These are phyloP conservation scores for Gomphus bonarii DNA, from an alignment of 1,284 basidiomycete genomes.

Conservation along the genomic window DNA sequence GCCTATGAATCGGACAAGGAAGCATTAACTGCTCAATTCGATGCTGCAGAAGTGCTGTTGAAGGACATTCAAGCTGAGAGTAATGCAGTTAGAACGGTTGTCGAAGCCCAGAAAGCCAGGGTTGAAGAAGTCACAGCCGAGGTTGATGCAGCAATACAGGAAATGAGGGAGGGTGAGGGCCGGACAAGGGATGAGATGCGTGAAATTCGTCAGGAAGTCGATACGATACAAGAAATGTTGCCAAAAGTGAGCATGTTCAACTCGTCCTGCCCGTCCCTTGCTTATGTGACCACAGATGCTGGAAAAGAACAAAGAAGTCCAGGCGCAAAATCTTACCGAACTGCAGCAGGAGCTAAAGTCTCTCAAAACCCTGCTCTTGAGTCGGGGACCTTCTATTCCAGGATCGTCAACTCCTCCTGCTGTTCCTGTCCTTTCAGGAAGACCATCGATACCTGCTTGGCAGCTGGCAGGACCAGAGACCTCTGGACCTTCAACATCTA, in stretches of 20 bases:
- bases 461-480: constrained; percentile 41
- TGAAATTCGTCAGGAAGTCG: constrained; percentile 86
- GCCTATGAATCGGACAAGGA: constrained; percentile 87
- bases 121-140: constrained; percentile 74
- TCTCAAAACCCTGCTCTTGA: constrained; percentile 86
- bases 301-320: constrained; percentile 82
- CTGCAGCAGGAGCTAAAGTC: constrained; percentile 94
- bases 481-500: constrained; percentile 11
- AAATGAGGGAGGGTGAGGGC: constrained; percentile 70
- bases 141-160: constrained; percentile 69
- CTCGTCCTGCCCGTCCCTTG: neutral
- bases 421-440: constrained; percentile 33
- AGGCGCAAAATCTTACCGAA: constrained; percentile 70
- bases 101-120: constrained; percentile 75
- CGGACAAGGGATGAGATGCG: constrained; percentile 85
- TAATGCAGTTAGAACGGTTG: constrained; percentile 57
- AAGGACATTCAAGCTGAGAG: constrained; percentile 78
- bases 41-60: constrained; percentile 78
- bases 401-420: constrained; percentile 39
- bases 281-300: constrained; percentile 58
- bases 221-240: constrained; percentile 82
- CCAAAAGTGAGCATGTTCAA: constrained; percentile 54
- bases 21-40: constrained; percentile 83
- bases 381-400: constrained; percentile 49
- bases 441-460: constrained; percentile 83